Evolutionary conservation across 2,329 filamentous ascomycete genomes (phyloP).

Genomic region (Septoria petroselini): DNA sequence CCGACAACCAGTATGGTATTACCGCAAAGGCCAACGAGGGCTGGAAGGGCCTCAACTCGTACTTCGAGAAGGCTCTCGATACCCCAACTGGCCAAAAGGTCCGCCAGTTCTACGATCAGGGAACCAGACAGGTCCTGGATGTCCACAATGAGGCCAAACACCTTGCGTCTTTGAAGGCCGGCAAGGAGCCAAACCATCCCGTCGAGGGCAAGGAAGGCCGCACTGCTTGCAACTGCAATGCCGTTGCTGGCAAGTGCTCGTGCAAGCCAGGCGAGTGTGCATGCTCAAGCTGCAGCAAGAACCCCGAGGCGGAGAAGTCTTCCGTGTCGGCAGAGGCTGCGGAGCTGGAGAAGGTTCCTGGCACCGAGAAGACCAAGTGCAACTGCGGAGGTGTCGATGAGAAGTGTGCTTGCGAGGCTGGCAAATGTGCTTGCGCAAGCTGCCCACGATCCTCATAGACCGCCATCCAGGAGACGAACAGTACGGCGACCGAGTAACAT

Average conservation of each 20-base stretch:
- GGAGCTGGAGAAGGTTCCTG: slow-evolving; percentile 51
- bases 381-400: slow-evolving; percentile 48
- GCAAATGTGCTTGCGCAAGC: slow-evolving; percentile 48
- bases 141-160: slow-evolving; percentile 89
- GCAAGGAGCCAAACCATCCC: slow-evolving; percentile 44
- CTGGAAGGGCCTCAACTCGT: slow-evolving; percentile 70
- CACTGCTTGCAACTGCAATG: slow-evolving; percentile 48
- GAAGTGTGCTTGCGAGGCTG: slow-evolving; percentile 48
- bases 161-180: slow-evolving; percentile 81
- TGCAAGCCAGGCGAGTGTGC: slow-evolving; percentile 48
- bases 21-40: slow-evolving; percentile 66
- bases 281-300: slow-evolving; percentile 49
- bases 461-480: neutral
- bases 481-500: slow-evolving; percentile 7
- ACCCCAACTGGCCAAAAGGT: slow-evolving; percentile 87
- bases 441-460: slow-evolving; percentile 44
- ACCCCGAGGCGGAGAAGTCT: slow-evolving; percentile 37
- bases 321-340: slow-evolving; percentile 34
- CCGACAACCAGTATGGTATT: slow-evolving; percentile 83
- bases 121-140: slow-evolving; percentile 85
- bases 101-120: slow-evolving; percentile 79
- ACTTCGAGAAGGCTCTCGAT: slow-evolving; percentile 89
- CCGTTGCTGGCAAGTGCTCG: slow-evolving; percentile 43
- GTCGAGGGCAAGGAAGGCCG: slow-evolving; percentile 40
- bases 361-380: slow-evolving; percentile 49